phyloP scores from a whole-genome alignment of 2,329 filamentous ascomycete species.

The Pseudonectria foliicola region DNA sequence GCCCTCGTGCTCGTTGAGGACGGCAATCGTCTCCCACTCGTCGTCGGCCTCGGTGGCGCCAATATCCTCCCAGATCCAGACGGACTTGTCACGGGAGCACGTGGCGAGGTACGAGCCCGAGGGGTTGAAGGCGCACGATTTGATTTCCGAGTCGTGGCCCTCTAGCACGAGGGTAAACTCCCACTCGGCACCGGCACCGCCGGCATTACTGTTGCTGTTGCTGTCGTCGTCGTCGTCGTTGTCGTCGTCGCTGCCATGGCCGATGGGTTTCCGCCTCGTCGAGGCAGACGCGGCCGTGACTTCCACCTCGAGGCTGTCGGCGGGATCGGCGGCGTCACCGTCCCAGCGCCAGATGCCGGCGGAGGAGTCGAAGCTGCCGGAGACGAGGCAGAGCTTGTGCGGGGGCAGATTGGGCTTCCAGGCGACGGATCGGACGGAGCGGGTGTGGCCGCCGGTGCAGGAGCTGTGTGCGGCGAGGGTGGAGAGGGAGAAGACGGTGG shows the following conservation, averaged over 20 bases:
- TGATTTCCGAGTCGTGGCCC: conserved; percentile 91
- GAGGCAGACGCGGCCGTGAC: conserved; percentile 23
- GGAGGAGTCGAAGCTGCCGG: conserved; percentile 88
- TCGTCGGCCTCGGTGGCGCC: conserved; percentile 67
- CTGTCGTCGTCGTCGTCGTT: conserved; percentile 35
- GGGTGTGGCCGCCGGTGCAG: conserved; percentile 81
- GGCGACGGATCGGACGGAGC: conserved; percentile 74
- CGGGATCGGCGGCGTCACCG: conserved; percentile 33
- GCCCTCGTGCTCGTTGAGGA: conserved; percentile 87
- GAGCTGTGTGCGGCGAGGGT: conserved; percentile 72
- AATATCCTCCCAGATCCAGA: conserved; percentile 98
- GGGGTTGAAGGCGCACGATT: conserved; percentile 68
- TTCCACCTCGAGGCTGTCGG: conserved; percentile 35
- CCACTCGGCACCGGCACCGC: conserved; percentile 60
- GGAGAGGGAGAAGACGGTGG: conserved; percentile 81
- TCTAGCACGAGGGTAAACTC: conserved; percentile 87
- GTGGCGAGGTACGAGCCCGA: conserved; percentile 77
- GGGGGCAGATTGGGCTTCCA: conserved; percentile 72
- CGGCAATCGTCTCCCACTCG: conserved; percentile 94
- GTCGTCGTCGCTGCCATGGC: conserved; percentile 9
- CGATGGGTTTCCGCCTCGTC: conserved; percentile 6
- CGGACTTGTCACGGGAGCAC: conserved; percentile 84
- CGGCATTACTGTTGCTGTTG: conserved; percentile 61
- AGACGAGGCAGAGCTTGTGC: conserved; percentile 71
- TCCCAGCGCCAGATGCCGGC: conserved; percentile 76